Conservation (phyloP, 345 rosid species). For the Hibiscus mutabilis region DNA sequence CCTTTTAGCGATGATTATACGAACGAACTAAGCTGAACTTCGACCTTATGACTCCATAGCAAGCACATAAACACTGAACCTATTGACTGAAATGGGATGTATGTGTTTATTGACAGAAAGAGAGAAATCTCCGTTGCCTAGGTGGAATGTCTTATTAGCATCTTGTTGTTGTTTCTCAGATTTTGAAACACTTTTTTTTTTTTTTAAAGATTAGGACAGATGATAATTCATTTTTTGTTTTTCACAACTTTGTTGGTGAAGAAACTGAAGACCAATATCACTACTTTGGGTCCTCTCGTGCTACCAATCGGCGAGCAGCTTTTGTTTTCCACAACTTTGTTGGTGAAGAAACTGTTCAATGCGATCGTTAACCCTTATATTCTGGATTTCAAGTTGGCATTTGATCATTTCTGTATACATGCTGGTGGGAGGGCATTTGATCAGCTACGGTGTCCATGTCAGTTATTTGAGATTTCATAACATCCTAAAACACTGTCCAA, state of each 20-base stretch:
- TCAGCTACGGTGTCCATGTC: no score
- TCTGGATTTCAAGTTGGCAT: conserved; percentile 51
- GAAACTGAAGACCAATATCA: conserved; percentile 46
- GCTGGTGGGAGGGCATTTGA: conserved; percentile 60
- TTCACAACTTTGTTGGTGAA: no score
- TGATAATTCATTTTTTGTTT: neutral
- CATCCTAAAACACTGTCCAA: no score
- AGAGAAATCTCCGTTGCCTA: neutral
- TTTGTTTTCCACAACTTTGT: conserved; percentile 38
- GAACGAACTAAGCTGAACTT: no score
- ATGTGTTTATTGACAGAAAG: neutral
- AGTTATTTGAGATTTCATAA: no score
- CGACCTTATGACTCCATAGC: no score
- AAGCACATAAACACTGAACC: no score
- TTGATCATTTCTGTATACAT: conserved; percentile 50
- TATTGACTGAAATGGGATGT: no score
- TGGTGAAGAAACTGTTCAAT: conserved; percentile 38
- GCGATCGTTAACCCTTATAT: conserved; percentile 42
- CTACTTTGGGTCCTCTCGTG: conserved; percentile 51
- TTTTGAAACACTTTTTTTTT: neutral
- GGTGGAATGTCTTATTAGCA: neutral
- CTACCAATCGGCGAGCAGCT: conserved; percentile 53
- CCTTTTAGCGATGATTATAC: no score
- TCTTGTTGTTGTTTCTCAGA: neutral
- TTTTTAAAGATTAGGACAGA: neutral